Evolutionary conservation across 2,329 filamentous ascomycete species (phyloP), one percentile per base, ranked within the genome.

Genomic region (Calycina herbarum): DNA sequence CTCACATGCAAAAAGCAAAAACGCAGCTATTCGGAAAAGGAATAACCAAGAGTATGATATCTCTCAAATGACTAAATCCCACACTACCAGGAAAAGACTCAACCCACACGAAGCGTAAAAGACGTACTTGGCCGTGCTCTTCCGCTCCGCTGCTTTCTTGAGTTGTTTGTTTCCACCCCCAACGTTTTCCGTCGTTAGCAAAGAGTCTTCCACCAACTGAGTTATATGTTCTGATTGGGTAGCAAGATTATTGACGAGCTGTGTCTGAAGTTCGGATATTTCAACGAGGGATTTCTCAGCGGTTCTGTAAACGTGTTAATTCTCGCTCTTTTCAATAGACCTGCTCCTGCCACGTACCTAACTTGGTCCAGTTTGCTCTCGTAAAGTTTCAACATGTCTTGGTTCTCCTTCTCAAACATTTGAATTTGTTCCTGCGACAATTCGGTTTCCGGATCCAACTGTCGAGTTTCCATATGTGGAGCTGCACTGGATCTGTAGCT

Each of bases 361-460:
- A 98, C 93, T 84, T 98, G 95, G 77, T 94, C 90, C 76, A 98
- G 81, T n/a, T 92, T 93, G 79, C 91, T 93, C 78, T 97, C 93
- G 78, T 96, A 97, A 78, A 97, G 92, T 77, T 91, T 91, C 72
- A 98, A 83, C 89, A 99, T 93, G 69, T 92, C 89, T 77, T 93
- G 89, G 76, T 98, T 97, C 75, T 96, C 94, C 78, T 93, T 86
- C 72, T 94, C 94, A 79, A 99, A 98, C 76, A 97, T 86, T 77
- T 97, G 94, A 62, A 95, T 81, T 78, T 98, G 94, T 75, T 97
- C 93, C 27, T 88, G 83, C 20, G 90, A 92, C 67, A 97, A 81
- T 54, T 86, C 79, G 61, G 78, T 73, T 27, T 73, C 68, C 20
- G 64, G 61, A 61, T 77, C 71, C 13, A 66, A 45, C 63, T 67